Conservation (phyloP, 495 filamentous ascomycete genomes). For the Penicillium parvum region DNA sequence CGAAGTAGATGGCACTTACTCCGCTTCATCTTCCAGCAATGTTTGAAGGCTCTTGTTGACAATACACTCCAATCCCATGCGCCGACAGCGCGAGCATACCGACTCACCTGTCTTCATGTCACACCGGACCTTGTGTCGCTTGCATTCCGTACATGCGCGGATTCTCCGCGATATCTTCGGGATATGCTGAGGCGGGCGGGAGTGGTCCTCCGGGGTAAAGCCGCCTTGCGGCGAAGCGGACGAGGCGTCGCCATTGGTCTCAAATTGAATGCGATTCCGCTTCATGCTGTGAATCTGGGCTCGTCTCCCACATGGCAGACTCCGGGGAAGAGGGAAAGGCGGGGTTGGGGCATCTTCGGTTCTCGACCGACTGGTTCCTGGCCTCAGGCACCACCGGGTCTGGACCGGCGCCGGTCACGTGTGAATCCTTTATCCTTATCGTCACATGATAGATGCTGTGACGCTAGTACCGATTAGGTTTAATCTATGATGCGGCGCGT, state of each 20-base stretch:
- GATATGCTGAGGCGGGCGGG: constrained; percentile 31
- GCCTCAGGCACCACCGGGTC: constrained; percentile 16
- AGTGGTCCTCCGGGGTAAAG: constrained; percentile 30
- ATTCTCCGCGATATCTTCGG: constrained; percentile 55
- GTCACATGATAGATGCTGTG: background rate
- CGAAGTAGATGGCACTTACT: constrained; percentile 25
- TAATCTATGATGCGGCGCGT: constrained; percentile 32
- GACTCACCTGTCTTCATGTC: constrained; percentile 46
- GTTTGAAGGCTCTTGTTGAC: constrained; percentile 55
- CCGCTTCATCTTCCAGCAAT: constrained; percentile 48
- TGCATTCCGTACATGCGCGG: constrained; percentile 52
- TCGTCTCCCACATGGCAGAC: constrained; percentile 18
- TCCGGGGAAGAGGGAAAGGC: constrained; percentile 23
- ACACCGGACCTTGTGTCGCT: constrained; percentile 51
- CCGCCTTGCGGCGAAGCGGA: constrained; percentile 34
- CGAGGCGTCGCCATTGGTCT: constrained; percentile 40
- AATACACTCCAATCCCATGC: constrained; percentile 48
- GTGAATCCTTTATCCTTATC: background rate
- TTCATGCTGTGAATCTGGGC: constrained; percentile 32
- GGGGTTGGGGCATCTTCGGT: constrained; percentile 21
- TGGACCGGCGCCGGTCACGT: constrained; percentile 14
- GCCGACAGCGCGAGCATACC: constrained; percentile 45
- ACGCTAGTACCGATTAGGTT: constrained; percentile 26
- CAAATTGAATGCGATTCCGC: constrained; percentile 44
- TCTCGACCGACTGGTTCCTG: constrained; percentile 16